These are phyloP conservation scores for Fragaria nilgerrensis DNA, from an alignment of 306 rosid genomes.

Conservation along the genomic window DNA sequence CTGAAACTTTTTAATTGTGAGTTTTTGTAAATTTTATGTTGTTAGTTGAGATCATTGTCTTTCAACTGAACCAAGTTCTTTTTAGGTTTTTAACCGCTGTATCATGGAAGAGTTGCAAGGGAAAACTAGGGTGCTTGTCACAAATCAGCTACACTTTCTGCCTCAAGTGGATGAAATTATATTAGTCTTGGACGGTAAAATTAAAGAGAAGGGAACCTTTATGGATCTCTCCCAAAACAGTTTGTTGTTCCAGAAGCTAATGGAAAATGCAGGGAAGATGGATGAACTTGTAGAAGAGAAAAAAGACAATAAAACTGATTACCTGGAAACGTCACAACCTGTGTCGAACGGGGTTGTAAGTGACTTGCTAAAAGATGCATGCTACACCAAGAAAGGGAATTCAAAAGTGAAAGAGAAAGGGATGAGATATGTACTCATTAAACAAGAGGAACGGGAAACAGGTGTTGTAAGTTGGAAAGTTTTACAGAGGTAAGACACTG, in stretches of 20 bases:
- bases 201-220: constrained; percentile 77
- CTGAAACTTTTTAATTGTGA: too few species aligned
- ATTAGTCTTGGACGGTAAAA: constrained; percentile 55
- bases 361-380: constrained; percentile 41
- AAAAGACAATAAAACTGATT: constrained; percentile 18
- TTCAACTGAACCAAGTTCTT: neutral
- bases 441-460: constrained; percentile 85
- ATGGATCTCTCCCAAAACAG: constrained; percentile 71
- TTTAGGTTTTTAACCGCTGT: constrained; percentile 62
- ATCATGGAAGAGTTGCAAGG: constrained; percentile 76
- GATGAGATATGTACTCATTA: constrained; percentile 60
- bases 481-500: constrained; percentile 50
- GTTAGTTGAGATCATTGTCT: constrained; percentile 1
- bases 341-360: constrained; percentile 28
- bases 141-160: constrained; percentile 92
- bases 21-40: too few species aligned
- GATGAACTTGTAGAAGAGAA: constrained; percentile 50
- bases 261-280: constrained; percentile 61
- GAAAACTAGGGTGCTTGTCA: constrained; percentile 85
- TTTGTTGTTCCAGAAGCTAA: constrained; percentile 42
- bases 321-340: constrained; percentile 29
- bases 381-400: constrained; percentile 34
- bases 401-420: constrained; percentile 33
- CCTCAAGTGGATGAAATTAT: constrained; percentile 80
- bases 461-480: constrained; percentile 85